Base-by-base conservation (phyloP, 1,139 yeast genomes). In the Pichiaceae sp. region DNA sequence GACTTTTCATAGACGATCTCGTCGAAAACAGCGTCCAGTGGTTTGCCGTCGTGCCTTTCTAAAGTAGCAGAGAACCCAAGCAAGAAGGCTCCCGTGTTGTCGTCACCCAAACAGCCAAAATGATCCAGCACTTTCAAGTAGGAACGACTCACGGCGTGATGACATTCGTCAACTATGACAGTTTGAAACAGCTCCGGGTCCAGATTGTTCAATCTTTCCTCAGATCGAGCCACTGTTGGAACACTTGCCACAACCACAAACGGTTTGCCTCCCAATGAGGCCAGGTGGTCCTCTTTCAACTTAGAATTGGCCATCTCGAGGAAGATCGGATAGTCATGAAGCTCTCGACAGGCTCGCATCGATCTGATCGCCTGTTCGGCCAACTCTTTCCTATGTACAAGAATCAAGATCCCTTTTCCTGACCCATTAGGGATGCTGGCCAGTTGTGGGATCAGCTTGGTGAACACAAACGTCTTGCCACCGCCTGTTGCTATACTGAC, bases 401-500 rank as follows among this genome's bases (percentile, higher is more conserved):
- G 57, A 2, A 89, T 75, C 41, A 89, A 58, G 0, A 81, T 67
- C 1, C 50, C 50, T 28, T 42, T 40, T 1, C 39, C 35, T 48
- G 72, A 73, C 1, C 81, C 78, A 7, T 59, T 15, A 5, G 47
- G 36, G 28, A 52, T 42, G 0, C 74, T 66, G 8, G 56, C 48
- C 12, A 85, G 59, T 29, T 62, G 57, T 0, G 73, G 67, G 4
- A 86, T 70, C 33, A 87, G 52, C 47, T 75, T 75, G 2, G 91
- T 65, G 53, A 89, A 85, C 1, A 89, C 78, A 15, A 87, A 86
- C 0, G 97, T 89, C 50, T 89, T 89, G 2, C 97, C 98, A 15
- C 95, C 93, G 0, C 98, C 98, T 0, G 97, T 91, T 4, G 96
- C 96, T 35, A 91, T 57, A 14, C 87, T 83, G 2, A 86, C 87